Evolutionary conservation across 495 filamentous ascomycete species (phyloP), one percentile per base, ranked within the genome.

Genomic region (Talaromyces proteolyticus): DNA sequence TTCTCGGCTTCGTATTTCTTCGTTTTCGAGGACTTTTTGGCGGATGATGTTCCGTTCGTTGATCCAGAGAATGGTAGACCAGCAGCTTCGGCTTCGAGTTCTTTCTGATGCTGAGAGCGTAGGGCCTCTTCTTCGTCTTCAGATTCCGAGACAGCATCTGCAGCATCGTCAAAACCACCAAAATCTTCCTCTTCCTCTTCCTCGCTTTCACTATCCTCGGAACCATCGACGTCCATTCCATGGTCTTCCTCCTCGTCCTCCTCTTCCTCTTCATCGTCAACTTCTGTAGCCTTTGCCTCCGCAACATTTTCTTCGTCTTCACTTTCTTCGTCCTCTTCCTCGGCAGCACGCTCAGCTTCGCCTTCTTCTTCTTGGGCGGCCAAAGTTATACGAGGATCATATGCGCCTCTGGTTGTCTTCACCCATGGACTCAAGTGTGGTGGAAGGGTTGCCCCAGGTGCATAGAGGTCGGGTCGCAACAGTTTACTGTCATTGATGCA

Each of bases 401-500:
- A 97, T 51, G 76, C 81, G 46, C 89, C 89, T 57, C 84, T 84
- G 42, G 79, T 82, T 44, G 82, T 73, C 76, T 95, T 92, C 40
- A 97, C 91, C 81, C 94, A 98, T 25, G 93, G 93, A 62, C 91
- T 96, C 50, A 98, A 66, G 76, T 98, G 93, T 4, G 93, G 91
- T 14, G 93, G 93, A 25, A 98, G 75, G 51, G 85, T 81, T 12
- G 90, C 86, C 17, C 93, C 94, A 3, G 94, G 91, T 3, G 82
- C 88, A 54, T 98, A 98, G 2, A 93, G 72, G 62, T 95, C 89
- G 11, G 91, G 84, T 34, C 87, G 77, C 54, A 96, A 85, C 34
- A 98, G 69, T 65, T 88, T 88, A 37, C 88, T 88, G 21, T 87
- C 83, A 66, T 98, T 98, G 56, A 96, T 70, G 60, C 87, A 89